These are phyloP conservation scores for Candida sphagnicola DNA, from an alignment of 805 yeast genomes.

Conservation along the genomic window DNA sequence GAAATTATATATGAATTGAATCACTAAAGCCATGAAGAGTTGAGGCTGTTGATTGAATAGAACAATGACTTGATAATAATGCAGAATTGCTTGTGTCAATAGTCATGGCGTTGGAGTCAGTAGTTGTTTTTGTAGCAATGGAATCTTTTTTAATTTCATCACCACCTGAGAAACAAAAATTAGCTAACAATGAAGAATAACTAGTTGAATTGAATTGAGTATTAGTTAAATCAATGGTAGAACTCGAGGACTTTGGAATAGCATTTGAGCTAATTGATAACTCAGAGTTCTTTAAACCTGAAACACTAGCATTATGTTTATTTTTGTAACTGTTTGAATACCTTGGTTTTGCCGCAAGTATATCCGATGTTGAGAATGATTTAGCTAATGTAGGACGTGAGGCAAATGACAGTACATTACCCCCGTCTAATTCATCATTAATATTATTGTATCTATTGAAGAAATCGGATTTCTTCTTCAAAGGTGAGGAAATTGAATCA, in stretches of 20 bases:
- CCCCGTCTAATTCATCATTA: constrained; percentile 12
- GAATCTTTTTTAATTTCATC: constrained; percentile 5
- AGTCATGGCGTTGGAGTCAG: constrained; percentile 4
- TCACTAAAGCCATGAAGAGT: constrained; percentile 32
- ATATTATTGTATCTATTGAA: constrained; percentile 15
- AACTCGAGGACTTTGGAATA: too few relatives aligned
- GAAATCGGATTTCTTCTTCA: constrained; percentile 11
- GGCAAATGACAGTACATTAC: neutral
- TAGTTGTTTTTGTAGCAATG: neutral
- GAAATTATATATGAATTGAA: constrained; percentile 23
- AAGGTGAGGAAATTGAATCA: constrained; percentile 1
- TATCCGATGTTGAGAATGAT: constrained; percentile 3
- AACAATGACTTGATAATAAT: constrained; percentile 3
- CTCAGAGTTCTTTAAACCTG: too few relatives aligned
- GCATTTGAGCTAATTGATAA: too few relatives aligned
- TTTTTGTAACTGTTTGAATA: constrained; percentile 4
- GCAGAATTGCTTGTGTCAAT: constrained; percentile 1
- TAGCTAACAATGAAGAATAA: constrained; percentile 33
- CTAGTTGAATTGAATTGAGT: constrained; percentile 3
- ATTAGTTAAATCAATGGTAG: constrained; percentile 1
- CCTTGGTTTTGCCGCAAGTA: constrained; percentile 1
- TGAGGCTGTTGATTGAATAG: constrained; percentile 24
- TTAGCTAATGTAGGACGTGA: constrained; percentile 2
- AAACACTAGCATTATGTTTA: neutral
- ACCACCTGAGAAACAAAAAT: constrained; percentile 34